Evolutionary conservation across 352 stramenopile species (phyloP).

Genomic region (Thraustotheca clavata): DNA sequence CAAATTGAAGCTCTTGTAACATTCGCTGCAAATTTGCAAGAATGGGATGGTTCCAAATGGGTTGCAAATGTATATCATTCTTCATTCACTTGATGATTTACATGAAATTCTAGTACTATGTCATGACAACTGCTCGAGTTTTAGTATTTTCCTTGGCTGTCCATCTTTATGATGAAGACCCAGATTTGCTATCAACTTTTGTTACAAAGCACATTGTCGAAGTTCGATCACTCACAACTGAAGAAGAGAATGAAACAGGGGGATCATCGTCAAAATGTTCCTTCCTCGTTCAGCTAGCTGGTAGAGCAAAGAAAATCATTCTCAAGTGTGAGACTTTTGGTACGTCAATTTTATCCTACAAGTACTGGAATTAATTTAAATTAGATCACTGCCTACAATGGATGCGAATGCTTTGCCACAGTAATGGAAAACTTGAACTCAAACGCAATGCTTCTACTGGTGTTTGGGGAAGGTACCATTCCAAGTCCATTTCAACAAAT

Average conservation of each 20-base stretch:
- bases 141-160: constrained; percentile 72
- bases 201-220: constrained; percentile 70
- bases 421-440: constrained; percentile 79
- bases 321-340: constrained; percentile 75
- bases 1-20: constrained; percentile 76
- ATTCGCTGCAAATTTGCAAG: constrained; percentile 78
- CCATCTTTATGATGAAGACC: constrained; percentile 82
- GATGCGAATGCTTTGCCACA: constrained; percentile 79
- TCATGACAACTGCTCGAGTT: constrained; percentile 71
- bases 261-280: not conserved
- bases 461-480: constrained; percentile 39
- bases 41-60: constrained; percentile 81
- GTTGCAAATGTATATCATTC: constrained; percentile 44
- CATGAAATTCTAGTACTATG: constrained; percentile 46
- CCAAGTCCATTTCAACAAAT: not conserved
- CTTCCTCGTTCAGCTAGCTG: constrained; percentile 5
- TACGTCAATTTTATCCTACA: constrained; percentile 26
- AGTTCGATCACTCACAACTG: constrained; percentile 51
- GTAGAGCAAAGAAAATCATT: constrained; percentile 32
- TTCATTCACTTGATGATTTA: not conserved
- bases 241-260: constrained; percentile 47
- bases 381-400: constrained; percentile 79
- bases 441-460: constrained; percentile 83
- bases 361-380: not conserved
- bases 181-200: constrained; percentile 75